Evolutionary conservation across 2,329 filamentous ascomycete species (phyloP).

Genomic region (Pseudophaeomoniella oleicola): DNA sequence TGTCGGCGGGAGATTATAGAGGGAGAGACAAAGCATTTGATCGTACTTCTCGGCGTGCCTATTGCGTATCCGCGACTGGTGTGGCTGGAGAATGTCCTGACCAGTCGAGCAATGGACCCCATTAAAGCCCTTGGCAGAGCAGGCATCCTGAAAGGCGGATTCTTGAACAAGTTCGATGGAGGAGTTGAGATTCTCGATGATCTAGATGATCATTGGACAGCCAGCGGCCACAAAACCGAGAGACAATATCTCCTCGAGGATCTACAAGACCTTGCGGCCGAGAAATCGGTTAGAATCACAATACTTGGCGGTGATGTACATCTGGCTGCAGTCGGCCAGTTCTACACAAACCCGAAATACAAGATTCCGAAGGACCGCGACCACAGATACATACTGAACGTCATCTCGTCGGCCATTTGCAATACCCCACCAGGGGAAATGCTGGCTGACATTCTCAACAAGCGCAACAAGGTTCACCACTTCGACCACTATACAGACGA

Average conservation of each 20-base stretch:
- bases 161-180: slow-evolving; percentile 81
- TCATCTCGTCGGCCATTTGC: slow-evolving; percentile 87
- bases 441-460: slow-evolving; percentile 84
- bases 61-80: slow-evolving; percentile 66
- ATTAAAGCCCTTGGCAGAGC: slow-evolving; percentile 76
- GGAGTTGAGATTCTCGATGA: slow-evolving; percentile 86
- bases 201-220: slow-evolving; percentile 93
- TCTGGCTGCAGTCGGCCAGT: slow-evolving; percentile 80
- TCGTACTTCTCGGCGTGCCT: slow-evolving; percentile 58
- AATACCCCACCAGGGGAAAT: slow-evolving; percentile 80
- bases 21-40: slow-evolving; percentile 72
- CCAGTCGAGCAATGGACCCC: slow-evolving; percentile 72
- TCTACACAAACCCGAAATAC: slow-evolving; percentile 81
- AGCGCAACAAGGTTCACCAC: slow-evolving; percentile 64
- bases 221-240: slow-evolving; percentile 85
- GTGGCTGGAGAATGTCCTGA: slow-evolving; percentile 55
- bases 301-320: slow-evolving; percentile 91
- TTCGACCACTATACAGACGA: slow-evolving; percentile 67
- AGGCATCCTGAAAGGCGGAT: slow-evolving; percentile 56
- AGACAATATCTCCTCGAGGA: slow-evolving; percentile 77
- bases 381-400: slow-evolving; percentile 91
- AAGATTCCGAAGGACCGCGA: slow-evolving; percentile 76
- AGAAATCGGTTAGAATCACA: slow-evolving; percentile 82
- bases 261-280: slow-evolving; percentile 80
- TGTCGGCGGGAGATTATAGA: slow-evolving; percentile 68